phyloP scores from a whole-genome alignment of 139 green algal genomes.

The Ettlia oleoabundans region DNA sequence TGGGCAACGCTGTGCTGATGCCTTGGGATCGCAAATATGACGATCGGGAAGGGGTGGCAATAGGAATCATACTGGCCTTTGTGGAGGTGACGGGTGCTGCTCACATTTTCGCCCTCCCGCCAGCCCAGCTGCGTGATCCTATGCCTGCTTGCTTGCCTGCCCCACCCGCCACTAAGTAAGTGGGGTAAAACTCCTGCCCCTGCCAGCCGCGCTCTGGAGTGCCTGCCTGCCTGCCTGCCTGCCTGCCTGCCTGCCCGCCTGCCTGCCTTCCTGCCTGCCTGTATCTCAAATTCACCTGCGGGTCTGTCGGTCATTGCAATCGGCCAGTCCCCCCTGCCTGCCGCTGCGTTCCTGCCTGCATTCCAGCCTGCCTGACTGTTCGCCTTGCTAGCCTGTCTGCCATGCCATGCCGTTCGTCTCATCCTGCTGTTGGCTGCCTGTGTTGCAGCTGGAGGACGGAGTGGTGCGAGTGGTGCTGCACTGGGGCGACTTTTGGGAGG shows the following conservation, averaged over 20 bases:
- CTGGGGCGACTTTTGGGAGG: background rate
- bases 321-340: too few species aligned
- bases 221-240: too few species aligned
- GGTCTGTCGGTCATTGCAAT: background rate
- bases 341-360: too few species aligned
- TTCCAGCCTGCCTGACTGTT: too few species aligned
- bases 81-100: background rate
- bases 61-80: background rate
- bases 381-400: too few species aligned
- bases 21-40: background rate
- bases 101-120: too few species aligned
- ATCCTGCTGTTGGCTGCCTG: too few species aligned
- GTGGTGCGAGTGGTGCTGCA: background rate
- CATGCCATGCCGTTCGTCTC: too few species aligned
- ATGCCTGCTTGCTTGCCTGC: background rate
- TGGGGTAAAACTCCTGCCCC: background rate
- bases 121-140: background rate
- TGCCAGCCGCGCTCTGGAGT: background rate
- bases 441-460: background rate
- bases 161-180: background rate
- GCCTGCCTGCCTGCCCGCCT: too few species aligned
- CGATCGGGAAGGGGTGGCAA: background rate
- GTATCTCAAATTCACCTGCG: too few species aligned
- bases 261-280: too few species aligned
- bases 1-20: background rate